A percentile compares a stretch with the other conserved stretches of the same genome.
Conservation (phyloP, 306 rosid genomes). For the Lathyrus tuberosus region DNA sequence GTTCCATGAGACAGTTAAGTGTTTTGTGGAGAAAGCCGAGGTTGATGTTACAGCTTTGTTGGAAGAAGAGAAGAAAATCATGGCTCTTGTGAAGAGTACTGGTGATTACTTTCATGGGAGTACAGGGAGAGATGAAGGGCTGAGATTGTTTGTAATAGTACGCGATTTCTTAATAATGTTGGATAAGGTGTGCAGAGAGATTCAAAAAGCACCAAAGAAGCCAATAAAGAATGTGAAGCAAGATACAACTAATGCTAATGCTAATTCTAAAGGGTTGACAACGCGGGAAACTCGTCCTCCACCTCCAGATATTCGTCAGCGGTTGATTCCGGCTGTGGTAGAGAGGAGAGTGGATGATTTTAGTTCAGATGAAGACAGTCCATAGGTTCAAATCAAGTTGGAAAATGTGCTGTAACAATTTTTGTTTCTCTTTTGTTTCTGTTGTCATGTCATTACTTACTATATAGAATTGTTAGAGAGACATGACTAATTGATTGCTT, state of each 20-base stretch:
- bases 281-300: conserved; percentile 48
- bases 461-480: conserved; percentile 22
- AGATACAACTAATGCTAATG: conserved; percentile 35
- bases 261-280: conserved; percentile 36
- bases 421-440: conserved; percentile 6
- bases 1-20: conserved; percentile 55
- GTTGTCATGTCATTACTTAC: conserved; percentile 8
- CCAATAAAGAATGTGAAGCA: conserved; percentile 45
- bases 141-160: conserved; percentile 71
- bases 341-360: conserved; percentile 62
- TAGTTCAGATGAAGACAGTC: conserved; percentile 88
- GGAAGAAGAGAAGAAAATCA: conserved; percentile 82
- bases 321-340: conserved; percentile 60
- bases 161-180: conserved; percentile 85
- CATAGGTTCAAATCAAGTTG: conserved; percentile 53
- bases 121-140: conserved; percentile 86
- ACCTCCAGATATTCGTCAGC: conserved; percentile 53
- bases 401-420: conserved; percentile 38
- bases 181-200: conserved; percentile 82
- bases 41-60: conserved; percentile 53
- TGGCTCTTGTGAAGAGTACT: conserved; percentile 80
- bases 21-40: conserved; percentile 76
- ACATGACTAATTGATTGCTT: conserved; percentile 17
- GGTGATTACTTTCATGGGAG: conserved; percentile 96
- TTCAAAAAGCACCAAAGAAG: conserved; percentile 52